phyloP scores from a whole-genome alignment of 331 rosid genomes.

The Spiraea crenata region DNA sequence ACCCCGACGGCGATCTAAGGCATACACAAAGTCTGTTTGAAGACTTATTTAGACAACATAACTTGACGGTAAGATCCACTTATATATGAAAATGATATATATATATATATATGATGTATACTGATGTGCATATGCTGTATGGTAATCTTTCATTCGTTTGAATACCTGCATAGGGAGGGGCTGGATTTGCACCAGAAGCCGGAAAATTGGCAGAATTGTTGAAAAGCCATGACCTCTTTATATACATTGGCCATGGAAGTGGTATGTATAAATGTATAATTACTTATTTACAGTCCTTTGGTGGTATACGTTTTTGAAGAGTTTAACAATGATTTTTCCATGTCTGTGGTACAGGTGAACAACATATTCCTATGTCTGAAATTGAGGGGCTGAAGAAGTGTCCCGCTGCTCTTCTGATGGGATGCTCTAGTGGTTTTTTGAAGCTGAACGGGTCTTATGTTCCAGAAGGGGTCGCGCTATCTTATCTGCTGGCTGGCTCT shows the following conservation, averaged over 20 bases:
- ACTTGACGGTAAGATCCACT: conserved; percentile 54
- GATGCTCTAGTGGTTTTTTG: conserved; percentile 85
- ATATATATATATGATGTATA: neutral
- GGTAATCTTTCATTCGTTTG: conserved; percentile 16
- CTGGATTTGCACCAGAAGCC: conserved; percentile 69
- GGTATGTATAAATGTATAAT: conserved; percentile 41
- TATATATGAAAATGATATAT: conserved; percentile 3
- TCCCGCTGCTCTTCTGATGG: conserved; percentile 88
- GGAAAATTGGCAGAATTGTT: conserved; percentile 67
- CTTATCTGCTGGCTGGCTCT: conserved; percentile 81
- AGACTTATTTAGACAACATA: conserved; percentile 73
- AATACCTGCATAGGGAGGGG: conserved; percentile 63
- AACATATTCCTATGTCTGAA: conserved; percentile 67
- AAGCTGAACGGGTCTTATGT: conserved; percentile 71
- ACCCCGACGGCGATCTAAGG: conserved; percentile 86
- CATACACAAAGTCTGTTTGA: conserved; percentile 72
- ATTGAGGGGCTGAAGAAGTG: conserved; percentile 72
- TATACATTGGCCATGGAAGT: conserved; percentile 95
- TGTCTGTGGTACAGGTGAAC: conserved; percentile 54
- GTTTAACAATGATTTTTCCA: neutral
- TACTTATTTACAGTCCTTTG: conserved; percentile 10
- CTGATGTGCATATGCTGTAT: neutral
- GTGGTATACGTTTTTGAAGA: neutral
- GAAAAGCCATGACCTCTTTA: conserved; percentile 73
- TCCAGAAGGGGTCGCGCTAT: conserved; percentile 73